Evolutionary conservation across 2,329 filamentous ascomycete genomes (phyloP), one percentile per base, ranked within the genome.

Genomic region (Fusarium mangiferae): DNA sequence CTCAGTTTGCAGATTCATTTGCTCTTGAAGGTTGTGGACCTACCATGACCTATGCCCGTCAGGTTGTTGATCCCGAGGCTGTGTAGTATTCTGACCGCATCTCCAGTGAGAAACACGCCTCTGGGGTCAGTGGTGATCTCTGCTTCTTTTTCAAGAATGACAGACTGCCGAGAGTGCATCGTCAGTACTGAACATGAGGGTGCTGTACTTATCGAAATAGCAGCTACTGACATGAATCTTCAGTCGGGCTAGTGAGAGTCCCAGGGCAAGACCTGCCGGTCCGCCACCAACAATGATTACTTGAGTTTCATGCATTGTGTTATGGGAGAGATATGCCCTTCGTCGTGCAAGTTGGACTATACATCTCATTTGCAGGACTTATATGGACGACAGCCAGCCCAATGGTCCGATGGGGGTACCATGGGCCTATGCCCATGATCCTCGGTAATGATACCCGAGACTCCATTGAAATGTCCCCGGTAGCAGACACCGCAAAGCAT

Each of bases 381-480:
- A 51, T 51, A 51, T 51, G 46, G 28, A 17, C 14, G 22, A 22
- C 11, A 33, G 7, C 15, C 14, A 22, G 46, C 22, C 15, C 20
- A n/a, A 3, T 49, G 2, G 22, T n/a, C 4, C 4, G 15, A 33
- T 13, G 11, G 9, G 28, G 11, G 14, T 4, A 26, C 28, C 1
- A 22, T 28, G 15, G 14, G 4, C 46, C 10, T 10, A 17, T 30
- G 28, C 20, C 20, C 20, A 3, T 10, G 12, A 26, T 48, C 17
- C 48, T 24, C 30, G 30, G 17, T 7, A 44, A 44, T 24, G 42
- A 17, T 4, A 24, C 17, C 22, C 48, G 30, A 20, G n/a, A 35
- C 8, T 11, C 22, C 17, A 51, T 22, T 0, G 4, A n/a, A 13
- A 3, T 18, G 12, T 49, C 0, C 22, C 17, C 11, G 18, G 22